Conservation (phyloP, 371 early-diverging fungal species). For the Globomyces sp. region DNA sequence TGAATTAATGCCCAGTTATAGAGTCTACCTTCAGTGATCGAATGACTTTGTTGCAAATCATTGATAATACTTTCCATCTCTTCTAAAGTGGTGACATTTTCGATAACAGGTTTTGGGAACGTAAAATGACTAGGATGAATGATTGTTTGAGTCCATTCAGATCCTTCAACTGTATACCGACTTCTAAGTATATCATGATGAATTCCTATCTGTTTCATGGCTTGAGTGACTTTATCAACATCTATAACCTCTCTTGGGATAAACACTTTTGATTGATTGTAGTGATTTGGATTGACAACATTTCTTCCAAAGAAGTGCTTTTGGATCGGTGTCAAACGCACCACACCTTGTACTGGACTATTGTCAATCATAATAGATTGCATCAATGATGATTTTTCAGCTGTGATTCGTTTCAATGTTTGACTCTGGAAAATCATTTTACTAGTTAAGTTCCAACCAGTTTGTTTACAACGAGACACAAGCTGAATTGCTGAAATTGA, state of each 20-base stretch:
- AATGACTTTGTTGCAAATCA: constrained; percentile 5
- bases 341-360: constrained; percentile 4
- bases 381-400: no score
- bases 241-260: neutral
- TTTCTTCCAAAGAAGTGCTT: constrained; percentile 18
- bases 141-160: no score
- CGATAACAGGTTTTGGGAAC: no score
- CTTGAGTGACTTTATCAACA: no score
- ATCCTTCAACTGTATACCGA: neutral
- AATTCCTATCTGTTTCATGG: neutral
- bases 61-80: constrained; percentile 13
- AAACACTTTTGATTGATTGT: constrained; percentile 23
- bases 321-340: constrained; percentile 24
- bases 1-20: constrained; percentile 12
- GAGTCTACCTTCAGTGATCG: constrained; percentile 16
- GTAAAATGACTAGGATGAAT: no score
- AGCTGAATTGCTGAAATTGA: constrained; percentile 25
- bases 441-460: constrained; percentile 1
- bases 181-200: constrained; percentile 28
- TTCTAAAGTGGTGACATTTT: neutral
- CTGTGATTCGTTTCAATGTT: constrained; percentile 1
- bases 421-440: constrained; percentile 3
- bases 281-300: constrained; percentile 17
- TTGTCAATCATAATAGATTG: neutral
- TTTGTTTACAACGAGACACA: neutral